Percentiles rank a stretch among this genome's conserved stretches.
Evolutionary conservation across 805 yeast species (phyloP).

Genomic region (Saitoella complicata): DNA sequence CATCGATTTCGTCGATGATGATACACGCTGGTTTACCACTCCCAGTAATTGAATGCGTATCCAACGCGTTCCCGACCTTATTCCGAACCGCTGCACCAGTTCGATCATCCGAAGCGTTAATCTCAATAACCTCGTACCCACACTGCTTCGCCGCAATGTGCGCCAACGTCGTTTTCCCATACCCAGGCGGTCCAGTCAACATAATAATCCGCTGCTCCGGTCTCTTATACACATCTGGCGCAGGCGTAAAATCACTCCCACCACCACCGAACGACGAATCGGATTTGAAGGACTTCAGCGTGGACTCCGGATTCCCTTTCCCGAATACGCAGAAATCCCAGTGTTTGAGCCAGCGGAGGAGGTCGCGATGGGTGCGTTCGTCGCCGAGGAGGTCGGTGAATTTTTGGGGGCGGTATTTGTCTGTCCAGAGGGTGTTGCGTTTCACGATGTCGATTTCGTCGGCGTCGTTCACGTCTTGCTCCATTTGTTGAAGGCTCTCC

Average conservation of each 20-base stretch:
- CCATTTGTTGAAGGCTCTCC: no score
- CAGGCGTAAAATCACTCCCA: not conserved
- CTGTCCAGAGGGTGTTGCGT: not conserved
- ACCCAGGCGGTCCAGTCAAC: conserved; percentile 84
- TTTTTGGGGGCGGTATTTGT: conserved; percentile 2
- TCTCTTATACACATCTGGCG: conserved; percentile 36
- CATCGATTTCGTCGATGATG: conserved; percentile 81
- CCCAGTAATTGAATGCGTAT: conserved; percentile 39
- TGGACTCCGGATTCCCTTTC: no score
- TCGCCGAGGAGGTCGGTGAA: not conserved
- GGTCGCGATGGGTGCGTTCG: conserved; percentile 34
- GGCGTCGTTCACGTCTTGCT: no score
- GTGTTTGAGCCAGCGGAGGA: conserved; percentile 46
- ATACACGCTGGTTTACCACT: conserved; percentile 63
- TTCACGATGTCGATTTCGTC: no score
- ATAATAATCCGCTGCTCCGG: conserved; percentile 51
- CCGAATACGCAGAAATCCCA: conserved; percentile 46
- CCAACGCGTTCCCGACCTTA: conserved; percentile 44
- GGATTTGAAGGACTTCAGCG: not conserved
- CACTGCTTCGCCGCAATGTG: conserved; percentile 70
- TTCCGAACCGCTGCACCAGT: conserved; percentile 41
- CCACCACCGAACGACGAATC: not conserved
- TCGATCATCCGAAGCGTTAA: conserved; percentile 74
- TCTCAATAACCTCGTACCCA: conserved; percentile 65
- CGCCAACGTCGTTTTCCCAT: conserved; percentile 81